Evolutionary conservation across 139 green algal species (phyloP), one percentile per base, ranked within the genome.

Genomic region (Chlorella sp.): DNA sequence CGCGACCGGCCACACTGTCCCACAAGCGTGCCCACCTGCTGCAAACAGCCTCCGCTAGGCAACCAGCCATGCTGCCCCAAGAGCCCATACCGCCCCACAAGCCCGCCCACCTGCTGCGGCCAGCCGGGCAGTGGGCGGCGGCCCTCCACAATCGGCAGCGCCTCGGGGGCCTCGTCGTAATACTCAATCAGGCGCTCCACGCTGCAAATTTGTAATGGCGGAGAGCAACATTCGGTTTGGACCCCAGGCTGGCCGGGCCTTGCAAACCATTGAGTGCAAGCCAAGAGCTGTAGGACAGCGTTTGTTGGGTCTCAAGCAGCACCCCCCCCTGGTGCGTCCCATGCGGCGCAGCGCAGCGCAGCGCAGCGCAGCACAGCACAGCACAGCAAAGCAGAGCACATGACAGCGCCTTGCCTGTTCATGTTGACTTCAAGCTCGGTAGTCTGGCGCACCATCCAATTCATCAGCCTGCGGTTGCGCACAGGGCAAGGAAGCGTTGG

Each of bases 131-230:
- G 84, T 30, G 88, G 88, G 22, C 88, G 79, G 51, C 76, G 51
- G 6, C 36, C 43, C 38, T 79, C 62, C 26, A 91, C 30, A 22
- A 89, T 56, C 17, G 81, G 62, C 6, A 86, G 48, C 44, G 89
- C 86, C 83, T 94, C 90, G 1, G 73, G 44, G 48, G 76, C 40
- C 26, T 91, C 28, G 6, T 90, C 34, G 24, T 91, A 84, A 87
- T 98, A 99, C 87, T 98, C 94, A 1, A 90, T 74, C 28, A 99
- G 85, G 26, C 96, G 91, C 87, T 99, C 96, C 54, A 99, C 96
- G 24, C 93, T 60, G 51, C 51, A 60, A n/a, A n/a, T n/a, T n/a
- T n/a, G n/a, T n/a, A n/a, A n/a, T n/a, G n/a, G n/a, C n/a, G n/a
- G n/a, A n/a, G n/a, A n/a, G n/a, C n/a, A n/a, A n/a, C n/a, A n/a